phyloP scores from a whole-genome alignment of 306 rosid species.

The Trichosanthes cucumerina region DNA sequence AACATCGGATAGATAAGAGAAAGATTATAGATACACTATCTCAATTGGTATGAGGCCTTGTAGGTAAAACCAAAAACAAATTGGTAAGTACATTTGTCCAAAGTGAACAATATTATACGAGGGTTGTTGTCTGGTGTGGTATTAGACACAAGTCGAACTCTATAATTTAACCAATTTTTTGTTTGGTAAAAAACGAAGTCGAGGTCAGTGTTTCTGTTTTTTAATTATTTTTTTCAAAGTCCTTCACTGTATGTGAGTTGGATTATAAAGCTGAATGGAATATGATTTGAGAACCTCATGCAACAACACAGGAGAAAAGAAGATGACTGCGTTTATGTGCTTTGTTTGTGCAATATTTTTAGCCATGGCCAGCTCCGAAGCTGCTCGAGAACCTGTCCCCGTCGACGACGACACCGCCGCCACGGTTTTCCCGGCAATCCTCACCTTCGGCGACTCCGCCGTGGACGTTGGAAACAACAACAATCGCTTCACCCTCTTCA shows the following conservation, averaged over 20 bases:
- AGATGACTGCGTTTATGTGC: background rate
- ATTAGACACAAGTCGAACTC: too few relatives aligned
- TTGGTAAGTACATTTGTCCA: too few relatives aligned
- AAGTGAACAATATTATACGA: too few relatives aligned
- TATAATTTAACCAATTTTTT: too few relatives aligned
- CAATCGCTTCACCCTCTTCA: conserved; percentile 19
- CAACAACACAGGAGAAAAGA: background rate
- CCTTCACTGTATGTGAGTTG: background rate
- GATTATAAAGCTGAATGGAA: background rate
- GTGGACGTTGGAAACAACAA: conserved; percentile 69
- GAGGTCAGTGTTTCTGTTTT: too few relatives aligned
- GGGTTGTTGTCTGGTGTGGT: too few relatives aligned
- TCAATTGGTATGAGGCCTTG: too few relatives aligned
- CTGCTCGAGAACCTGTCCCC: background rate
- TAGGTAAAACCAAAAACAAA: too few relatives aligned
- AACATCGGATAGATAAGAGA: too few relatives aligned
- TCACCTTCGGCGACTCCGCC: conserved; percentile 62
- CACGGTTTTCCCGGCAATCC: conserved; percentile 44
- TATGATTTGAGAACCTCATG: background rate
- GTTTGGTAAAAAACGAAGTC: too few relatives aligned
- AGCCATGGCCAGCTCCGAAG: background rate
- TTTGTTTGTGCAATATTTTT: background rate
- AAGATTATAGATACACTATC: too few relatives aligned
- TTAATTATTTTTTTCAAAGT: too few relatives aligned
- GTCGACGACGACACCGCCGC: background rate